A percentile compares a stretch with the other conserved stretches of the same genome.
Evolutionary conservation across 768 basidiomycete species (phyloP).

Genomic region (Rhodotorula paludigena): DNA sequence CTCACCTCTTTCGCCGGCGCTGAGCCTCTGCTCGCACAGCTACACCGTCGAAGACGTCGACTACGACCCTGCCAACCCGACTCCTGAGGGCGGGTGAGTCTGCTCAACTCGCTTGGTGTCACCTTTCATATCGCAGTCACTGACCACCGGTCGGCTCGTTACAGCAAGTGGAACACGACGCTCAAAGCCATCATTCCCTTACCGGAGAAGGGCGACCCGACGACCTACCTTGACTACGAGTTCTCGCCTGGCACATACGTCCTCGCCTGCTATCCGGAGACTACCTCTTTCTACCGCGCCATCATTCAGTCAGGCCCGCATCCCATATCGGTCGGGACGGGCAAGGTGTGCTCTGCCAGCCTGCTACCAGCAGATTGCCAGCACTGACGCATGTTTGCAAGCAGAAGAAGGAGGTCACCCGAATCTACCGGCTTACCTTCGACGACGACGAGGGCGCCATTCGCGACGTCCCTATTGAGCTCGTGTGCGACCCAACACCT

Average conservation of each 20-base stretch:
- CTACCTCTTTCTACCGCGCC: constrained; percentile 50
- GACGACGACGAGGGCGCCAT: constrained; percentile 39
- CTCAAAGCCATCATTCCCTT: constrained; percentile 50
- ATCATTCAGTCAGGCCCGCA: constrained; percentile 41
- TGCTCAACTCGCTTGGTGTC: neutral
- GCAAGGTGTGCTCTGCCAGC: constrained; percentile 22
- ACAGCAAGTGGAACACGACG: constrained; percentile 48
- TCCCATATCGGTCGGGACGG: neutral
- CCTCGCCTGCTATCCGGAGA: constrained; percentile 51
- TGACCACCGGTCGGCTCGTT: too few species aligned
- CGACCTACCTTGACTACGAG: constrained; percentile 47
- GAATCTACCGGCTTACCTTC: constrained; percentile 40
- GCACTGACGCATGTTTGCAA: neutral
- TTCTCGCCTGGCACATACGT: constrained; percentile 45
- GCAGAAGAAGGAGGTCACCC: constrained; percentile 21
- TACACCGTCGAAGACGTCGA: constrained; percentile 51
- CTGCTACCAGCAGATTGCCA: neutral
- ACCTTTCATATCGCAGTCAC: neutral
- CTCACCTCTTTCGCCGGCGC: accelerated
- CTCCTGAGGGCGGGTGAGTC: constrained; percentile 27
- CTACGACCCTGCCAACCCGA: constrained; percentile 38
- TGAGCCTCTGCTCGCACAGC: constrained; percentile 20
- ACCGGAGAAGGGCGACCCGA: constrained; percentile 45
- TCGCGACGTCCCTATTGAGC: constrained; percentile 24
- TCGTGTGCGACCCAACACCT: constrained; percentile 28